phyloP scores from a whole-genome alignment of 768 basidiomycete genomes.

The Boletus reticuloceps region DNA sequence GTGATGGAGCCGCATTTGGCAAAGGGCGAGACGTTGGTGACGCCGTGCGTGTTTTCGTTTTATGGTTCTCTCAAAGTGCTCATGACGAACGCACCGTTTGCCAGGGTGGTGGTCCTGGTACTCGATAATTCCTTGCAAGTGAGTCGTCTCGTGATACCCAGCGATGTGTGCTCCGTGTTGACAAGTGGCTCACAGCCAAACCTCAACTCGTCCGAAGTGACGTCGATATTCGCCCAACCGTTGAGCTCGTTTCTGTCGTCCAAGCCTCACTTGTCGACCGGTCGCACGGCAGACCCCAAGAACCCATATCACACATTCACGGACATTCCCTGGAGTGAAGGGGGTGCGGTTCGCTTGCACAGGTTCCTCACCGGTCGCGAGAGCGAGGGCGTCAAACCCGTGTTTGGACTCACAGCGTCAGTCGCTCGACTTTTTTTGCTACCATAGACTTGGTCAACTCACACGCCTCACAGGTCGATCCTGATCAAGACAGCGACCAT shows the following conservation, averaged over 20 bases:
- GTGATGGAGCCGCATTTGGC: slow-evolving; percentile 78
- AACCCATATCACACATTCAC: slow-evolving; percentile 58
- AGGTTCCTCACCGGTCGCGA: slow-evolving; percentile 86
- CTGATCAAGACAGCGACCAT: slow-evolving; percentile 48
- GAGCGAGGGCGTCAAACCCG: slow-evolving; percentile 81
- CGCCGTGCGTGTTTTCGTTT: slow-evolving; percentile 63
- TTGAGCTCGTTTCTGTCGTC: slow-evolving; percentile 68
- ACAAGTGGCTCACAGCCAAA: slow-evolving; percentile 52
- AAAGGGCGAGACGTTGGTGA: slow-evolving; percentile 70
- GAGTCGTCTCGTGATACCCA: background rate
- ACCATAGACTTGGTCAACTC: background rate
- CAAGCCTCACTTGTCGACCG: slow-evolving; percentile 56
- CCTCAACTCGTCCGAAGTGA: slow-evolving; percentile 76
- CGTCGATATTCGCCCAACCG: slow-evolving; percentile 83
- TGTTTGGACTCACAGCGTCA: slow-evolving; percentile 85
- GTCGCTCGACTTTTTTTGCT: slow-evolving; percentile 24
- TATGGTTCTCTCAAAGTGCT: background rate
- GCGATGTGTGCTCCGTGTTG: no score
- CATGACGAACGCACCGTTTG: background rate
- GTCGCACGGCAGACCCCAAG: slow-evolving; percentile 47
- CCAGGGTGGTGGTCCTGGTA: slow-evolving; percentile 81
- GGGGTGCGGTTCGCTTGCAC: slow-evolving; percentile 53
- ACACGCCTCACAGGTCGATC: slow-evolving; percentile 39
- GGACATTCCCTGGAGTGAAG: slow-evolving; percentile 50
- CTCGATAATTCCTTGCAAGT: slow-evolving; percentile 76